Base-by-base conservation (phyloP, 257 asterid genomes). In the Craterostigma plantagineum region DNA sequence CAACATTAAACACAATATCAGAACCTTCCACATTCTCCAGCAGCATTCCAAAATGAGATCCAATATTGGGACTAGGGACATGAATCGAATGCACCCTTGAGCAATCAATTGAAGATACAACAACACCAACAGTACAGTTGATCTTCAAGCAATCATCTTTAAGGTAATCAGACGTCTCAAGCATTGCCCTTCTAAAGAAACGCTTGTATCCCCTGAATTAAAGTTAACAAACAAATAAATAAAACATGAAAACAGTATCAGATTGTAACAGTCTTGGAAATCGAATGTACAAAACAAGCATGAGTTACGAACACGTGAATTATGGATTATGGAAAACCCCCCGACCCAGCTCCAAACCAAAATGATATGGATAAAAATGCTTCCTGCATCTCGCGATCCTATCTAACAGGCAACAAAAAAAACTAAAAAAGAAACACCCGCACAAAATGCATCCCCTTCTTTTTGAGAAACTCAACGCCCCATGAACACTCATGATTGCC, bases 71-170 rank as follows among this genome's bases (percentile, higher is more conserved):
- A 48, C 71, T 85, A 23, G 97, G 97, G 62, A 81, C 90, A 51
- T 78, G 84, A 56, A 87, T 82, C 1, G 90, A 70, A 63, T 69
- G 91, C 55, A 77, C 57, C 58, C 86, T 70, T 15, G 92, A 74
- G 65, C 90, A 76, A 55, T 82, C 95, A 39, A 70, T 71, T 33
- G 80, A 86, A 57, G 98, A 87, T 27, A 78, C 92, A 51, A 87
- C 98, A 49, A 87, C 98, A 51, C 98, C 98, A 51, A 87, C 98
- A 46, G 98, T 87, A 56, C 98, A 87, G 63, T 82, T 87, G 68
- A 90, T 90, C 72, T 75, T 83, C 91, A 90, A 65, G 73, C 97
- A 81, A 64, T 86, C 95, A 63, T 86, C 92, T 76, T 86, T 86
- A 10, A 86, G 92, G 71, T 71, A 86, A 65, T 86, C 97, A 16